Evolutionary conservation across 305 asterid genomes (phyloP).

Genomic region (Salvia sclarea): DNA sequence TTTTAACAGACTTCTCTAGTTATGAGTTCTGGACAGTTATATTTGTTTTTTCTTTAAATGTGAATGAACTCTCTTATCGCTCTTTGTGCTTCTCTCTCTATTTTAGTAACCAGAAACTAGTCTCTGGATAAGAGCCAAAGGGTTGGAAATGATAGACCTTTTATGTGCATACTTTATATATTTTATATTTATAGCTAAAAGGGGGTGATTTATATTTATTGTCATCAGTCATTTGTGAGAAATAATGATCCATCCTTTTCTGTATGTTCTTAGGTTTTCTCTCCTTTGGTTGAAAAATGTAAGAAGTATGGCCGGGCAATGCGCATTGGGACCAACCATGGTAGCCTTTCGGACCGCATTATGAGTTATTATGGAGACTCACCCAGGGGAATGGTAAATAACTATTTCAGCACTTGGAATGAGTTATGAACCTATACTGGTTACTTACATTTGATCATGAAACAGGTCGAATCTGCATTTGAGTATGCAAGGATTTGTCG

Average conservation of each 20-base stretch:
- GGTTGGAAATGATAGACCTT: not conserved
- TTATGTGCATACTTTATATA: not conserved
- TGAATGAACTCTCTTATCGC: not conserved
- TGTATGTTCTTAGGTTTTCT: constrained; percentile 60
- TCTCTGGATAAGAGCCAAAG: not conserved
- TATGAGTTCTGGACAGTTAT: not conserved
- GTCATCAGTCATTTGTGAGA: not conserved
- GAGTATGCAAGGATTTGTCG: constrained; percentile 96
- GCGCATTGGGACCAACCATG: constrained; percentile 99
- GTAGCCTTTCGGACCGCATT: constrained; percentile 97
- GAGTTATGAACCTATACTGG: not conserved
- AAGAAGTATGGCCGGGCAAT: constrained; percentile 92
- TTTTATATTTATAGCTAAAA: not conserved
- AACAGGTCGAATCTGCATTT: constrained; percentile 98
- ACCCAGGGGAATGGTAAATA: constrained; percentile 96
- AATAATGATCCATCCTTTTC: not conserved
- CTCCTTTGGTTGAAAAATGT: constrained; percentile 98
- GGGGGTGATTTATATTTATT: not conserved
- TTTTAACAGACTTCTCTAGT: constrained; percentile 13
- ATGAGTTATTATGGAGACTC: constrained; percentile 99
- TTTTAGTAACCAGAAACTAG: not conserved
- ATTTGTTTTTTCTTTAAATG: not conserved
- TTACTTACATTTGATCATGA: constrained; percentile 22
- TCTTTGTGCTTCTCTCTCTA: not conserved
- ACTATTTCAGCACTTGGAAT: constrained; percentile 23